phyloP scores from a whole-genome alignment of 1,284 basidiomycete species.

The Boletellus deceptivus region DNA sequence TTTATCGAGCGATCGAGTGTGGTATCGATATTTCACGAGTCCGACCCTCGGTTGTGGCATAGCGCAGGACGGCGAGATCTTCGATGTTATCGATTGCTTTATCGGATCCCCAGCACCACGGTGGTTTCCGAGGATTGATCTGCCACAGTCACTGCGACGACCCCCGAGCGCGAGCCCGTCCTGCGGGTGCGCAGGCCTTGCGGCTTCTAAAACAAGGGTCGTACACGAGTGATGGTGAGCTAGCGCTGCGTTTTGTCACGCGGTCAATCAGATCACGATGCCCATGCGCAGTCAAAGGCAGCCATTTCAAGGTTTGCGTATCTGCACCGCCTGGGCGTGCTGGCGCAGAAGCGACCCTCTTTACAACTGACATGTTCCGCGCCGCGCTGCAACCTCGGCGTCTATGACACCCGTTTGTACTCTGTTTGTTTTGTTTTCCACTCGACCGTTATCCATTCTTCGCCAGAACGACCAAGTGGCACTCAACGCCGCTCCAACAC shows the following conservation, averaged over 20 bases:
- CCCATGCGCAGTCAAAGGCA: conserved; percentile 13
- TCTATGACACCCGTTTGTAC: conserved; percentile 29
- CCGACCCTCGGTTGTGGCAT: conserved; percentile 41
- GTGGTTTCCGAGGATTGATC: conserved; percentile 21
- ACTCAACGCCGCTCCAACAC: conserved; percentile 32
- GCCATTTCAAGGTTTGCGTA: conserved; percentile 9
- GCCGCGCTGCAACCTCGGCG: conserved; percentile 36
- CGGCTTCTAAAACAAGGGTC: conserved; percentile 25
- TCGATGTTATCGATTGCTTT: conserved; percentile 42
- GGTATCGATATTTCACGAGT: conserved; percentile 45
- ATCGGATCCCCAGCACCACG: conserved; percentile 39
- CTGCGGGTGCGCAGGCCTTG: conserved; percentile 28
- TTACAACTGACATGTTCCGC: conserved; percentile 36
- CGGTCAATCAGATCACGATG: conserved; percentile 20
- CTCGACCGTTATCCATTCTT: conserved; percentile 35
- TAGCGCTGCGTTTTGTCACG: conserved; percentile 38
- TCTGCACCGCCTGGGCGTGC: conserved; percentile 8
- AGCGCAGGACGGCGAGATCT: conserved; percentile 39
- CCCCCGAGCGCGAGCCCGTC: conserved; percentile 39
- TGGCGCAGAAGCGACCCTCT: conserved; percentile 24
- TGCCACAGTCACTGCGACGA: conserved; percentile 13
- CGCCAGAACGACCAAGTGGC: conserved; percentile 28
- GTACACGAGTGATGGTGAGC: conserved; percentile 35
- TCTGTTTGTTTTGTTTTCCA: conserved; percentile 33
- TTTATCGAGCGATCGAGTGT: conserved; percentile 35